Base-by-base conservation (phyloP, 306 rosid genomes). In the Glycyrrhiza uralensis region DNA sequence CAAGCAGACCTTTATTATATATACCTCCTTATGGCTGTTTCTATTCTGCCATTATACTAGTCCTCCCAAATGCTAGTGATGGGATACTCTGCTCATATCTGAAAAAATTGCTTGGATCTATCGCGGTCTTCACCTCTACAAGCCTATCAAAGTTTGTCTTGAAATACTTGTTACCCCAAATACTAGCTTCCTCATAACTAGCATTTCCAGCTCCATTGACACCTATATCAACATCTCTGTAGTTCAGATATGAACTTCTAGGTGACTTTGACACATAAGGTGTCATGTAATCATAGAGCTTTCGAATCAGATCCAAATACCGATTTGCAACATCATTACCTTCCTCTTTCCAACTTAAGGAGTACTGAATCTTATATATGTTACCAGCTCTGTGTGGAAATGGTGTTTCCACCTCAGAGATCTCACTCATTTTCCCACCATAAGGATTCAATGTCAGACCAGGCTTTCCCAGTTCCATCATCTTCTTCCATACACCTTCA, bases 321-420 rank as follows among this genome's bases (percentile, higher is more conserved):
- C 5, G 26, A 22, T 80, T 75, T 10, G 74, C 79, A 54, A 67
- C 85, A 52, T 71, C 82, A 12, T 42, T 38, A 5, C 79, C 84
- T 35, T 71, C 85, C 41, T 84, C 90, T 64, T 84, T 86, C 96
- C 96, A 90, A 45, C 6, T 83, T 30, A 87, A 85, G 0, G 87
- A 86, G 65, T 88, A 91, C 66, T 88, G 92, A 28, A 90, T 86
- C 56, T 87, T 86, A 81, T 71, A 90, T 19, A 71, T 32, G 78
- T 87, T 90, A 41, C 91, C 96, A 11, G 85, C 85, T 73, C 96
- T 82, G 30, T 90, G 96, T 3, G 96, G 96, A 72, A 90, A 90
- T 4, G 90, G 81, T 10, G 89, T 90, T 56, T 79, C 93, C 4
- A 15, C 1, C 79, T 87, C 89, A 1, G 85, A 67, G 44, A 90